Base-by-base conservation (phyloP, 192 early-diverging fungal genomes). In the Umbelopsis sp. region DNA sequence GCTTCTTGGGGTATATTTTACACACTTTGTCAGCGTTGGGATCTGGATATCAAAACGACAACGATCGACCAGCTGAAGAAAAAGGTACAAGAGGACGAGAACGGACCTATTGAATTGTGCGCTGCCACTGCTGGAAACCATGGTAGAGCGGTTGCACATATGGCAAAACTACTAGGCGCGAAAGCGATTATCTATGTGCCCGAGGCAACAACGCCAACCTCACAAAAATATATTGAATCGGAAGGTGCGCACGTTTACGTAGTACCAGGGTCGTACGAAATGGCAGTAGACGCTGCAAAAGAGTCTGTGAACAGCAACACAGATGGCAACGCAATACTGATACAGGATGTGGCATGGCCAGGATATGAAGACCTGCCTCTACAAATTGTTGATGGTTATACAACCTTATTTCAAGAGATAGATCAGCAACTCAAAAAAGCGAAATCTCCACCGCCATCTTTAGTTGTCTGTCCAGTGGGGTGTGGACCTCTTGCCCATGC, bases 1-100 rank as follows among this genome's bases (percentile, higher is more conserved):
- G 55, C 55, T 16, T 61, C 55, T n/a, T 61, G 55, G 55, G 55
- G 55, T 7, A 30, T 61, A 2, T 61, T 61, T 35, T n/a, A 61
- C 30, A 61, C 55, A 13, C 30, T 61, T 18, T 61, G 55, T 11
- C 25, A 61, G 30, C 27, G 55, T 13, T 61, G 55, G 55, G 12
- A 35, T 5, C 55, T 61, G 12, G 55, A 61, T 16, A n/a, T 61
- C 0, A 61, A 61, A 3, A 61, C 55, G 0, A 61, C 55, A 35
- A 61, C 27, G 16, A n/a, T 61, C 15, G 55, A 61, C 15, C 10
- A 27, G 27, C 55, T 61, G 30, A 12, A 30, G 23, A 61, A 61
- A 18, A 23, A 16, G 27, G 55, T 25, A 2, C 16, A 16, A 27
- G 55, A 61, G 30, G 55, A 61, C 0, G 15, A 33, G 1, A 10